Conservation (phyloP, 257 asterid genomes). For the Nicotiana noctiflora region DNA sequence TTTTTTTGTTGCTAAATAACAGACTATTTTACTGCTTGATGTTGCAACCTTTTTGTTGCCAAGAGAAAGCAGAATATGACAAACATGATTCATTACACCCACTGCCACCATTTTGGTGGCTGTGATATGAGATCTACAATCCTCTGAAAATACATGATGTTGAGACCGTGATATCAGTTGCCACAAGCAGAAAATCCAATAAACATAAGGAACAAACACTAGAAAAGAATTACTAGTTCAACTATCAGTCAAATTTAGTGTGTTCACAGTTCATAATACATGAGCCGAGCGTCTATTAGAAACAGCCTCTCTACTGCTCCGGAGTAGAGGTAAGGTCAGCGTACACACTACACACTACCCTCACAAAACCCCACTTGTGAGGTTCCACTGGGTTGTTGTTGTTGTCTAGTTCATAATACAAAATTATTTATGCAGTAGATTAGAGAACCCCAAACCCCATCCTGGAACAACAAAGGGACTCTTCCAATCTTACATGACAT, state of each 20-base stretch:
- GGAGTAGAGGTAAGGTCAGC: too few species aligned
- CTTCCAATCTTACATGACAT: not conserved
- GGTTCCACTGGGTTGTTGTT: too few species aligned
- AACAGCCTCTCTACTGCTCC: too few species aligned
- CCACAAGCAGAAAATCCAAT: not conserved
- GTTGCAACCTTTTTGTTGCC: not conserved
- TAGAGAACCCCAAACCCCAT: not conserved
- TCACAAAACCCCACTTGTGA: too few species aligned
- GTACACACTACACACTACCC: too few species aligned
- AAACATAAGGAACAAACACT: not conserved
- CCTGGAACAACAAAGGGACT: not conserved
- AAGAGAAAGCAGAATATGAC: not conserved
- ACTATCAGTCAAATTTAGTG: slow-evolving; percentile 3
- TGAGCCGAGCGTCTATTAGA: too few species aligned
- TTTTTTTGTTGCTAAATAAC: not conserved
- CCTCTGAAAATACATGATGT: not conserved
- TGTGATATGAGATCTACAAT: not conserved
- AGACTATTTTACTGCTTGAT: not conserved
- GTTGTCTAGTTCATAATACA: not conserved
- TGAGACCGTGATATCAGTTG: not conserved
- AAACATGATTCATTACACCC: slow-evolving; percentile 1
- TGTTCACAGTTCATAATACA: not conserved
- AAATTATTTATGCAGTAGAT: not conserved
- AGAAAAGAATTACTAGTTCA: not conserved
- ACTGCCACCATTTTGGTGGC: slow-evolving; percentile 1